Conservation (phyloP, 23 red algal species). For the Gracilaria gracilis region DNA sequence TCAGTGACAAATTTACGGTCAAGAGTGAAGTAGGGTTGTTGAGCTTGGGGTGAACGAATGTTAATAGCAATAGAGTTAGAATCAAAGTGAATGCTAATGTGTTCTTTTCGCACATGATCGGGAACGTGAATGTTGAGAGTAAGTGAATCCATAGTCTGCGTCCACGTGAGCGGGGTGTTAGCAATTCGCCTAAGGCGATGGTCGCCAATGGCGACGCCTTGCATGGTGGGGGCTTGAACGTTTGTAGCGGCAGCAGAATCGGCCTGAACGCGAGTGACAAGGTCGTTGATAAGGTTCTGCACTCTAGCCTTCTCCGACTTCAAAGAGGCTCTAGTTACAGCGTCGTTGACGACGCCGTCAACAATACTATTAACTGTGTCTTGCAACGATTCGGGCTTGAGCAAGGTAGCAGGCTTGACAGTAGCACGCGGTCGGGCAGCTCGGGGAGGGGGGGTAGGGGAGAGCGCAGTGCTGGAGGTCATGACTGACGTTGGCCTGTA, state of each 20-base stretch:
- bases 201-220: constrained; percentile 60
- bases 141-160: constrained; percentile 65
- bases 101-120: constrained; percentile 40
- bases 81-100: constrained; percentile 59
- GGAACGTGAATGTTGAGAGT: constrained; percentile 68
- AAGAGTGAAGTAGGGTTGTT: constrained; percentile 19
- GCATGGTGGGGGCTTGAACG: not conserved
- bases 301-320: constrained; percentile 39
- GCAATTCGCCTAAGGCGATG: constrained; percentile 42
- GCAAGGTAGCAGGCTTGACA: not conserved
- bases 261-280: constrained; percentile 58
- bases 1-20: constrained; percentile 25
- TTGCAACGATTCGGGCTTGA: not conserved
- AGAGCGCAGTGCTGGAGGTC: not conserved
- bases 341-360: constrained; percentile 35
- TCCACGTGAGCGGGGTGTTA: constrained; percentile 45
- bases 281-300: constrained; percentile 62
- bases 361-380: constrained; percentile 36
- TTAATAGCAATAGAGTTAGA: constrained; percentile 41
- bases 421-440: not conserved
- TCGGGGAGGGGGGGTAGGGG: not conserved
- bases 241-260: constrained; percentile 35
- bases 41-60: constrained; percentile 2
- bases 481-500: not conserved
- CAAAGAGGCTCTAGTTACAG: constrained; percentile 22